Evolutionary conservation across 1,284 basidiomycete genomes (phyloP), one percentile per base, ranked within the genome.

Genomic region (Ceraceosorus bombacis): DNA sequence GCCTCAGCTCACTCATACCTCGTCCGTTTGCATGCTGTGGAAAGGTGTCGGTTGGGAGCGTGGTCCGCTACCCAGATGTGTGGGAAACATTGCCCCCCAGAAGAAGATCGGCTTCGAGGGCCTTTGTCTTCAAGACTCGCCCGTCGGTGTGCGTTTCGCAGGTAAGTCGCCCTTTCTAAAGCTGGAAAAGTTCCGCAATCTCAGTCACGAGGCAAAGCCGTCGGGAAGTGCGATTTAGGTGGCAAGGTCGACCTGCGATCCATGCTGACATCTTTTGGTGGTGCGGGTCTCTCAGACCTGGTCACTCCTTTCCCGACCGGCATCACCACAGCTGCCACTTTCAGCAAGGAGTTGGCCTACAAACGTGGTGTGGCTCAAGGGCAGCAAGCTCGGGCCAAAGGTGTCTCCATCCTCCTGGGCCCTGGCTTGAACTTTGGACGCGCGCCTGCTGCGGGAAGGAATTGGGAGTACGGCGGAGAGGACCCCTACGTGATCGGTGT

Each of bases 351-450:
- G 10, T 80, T 91, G 43, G 85, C 90, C 51, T 86, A 87, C 61
- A 76, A 81, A 15, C 85, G 90, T 40, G 89, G 88, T 13, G 69
- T 83, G 8, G 86, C 83, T 56, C 86, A 92, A 83, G 90, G 88
- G 40, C 73, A 81, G 51, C 90, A 94, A 78, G 85, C 86, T 78
- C 82, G 82, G 63, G 85, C 83, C 48, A 90, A 92, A 74, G 90
- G 90, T 50, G 85, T 87, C 59, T 83, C 93, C 71, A 81, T 87
- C 59, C 83, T 82, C 6, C 80, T 88, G 6, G 85, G 85, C 6
- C 74, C 74, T 17, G 69, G 66, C 27, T 66, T 57, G 39, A 53
- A 59, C 55, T 48, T 61, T 15, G 37, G 60, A 56, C 82, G 86
- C n/a, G 81, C 80, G 0, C 83, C 85, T 5, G 82, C 82, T 13